Evolutionary conservation across 441 rosid species (phyloP).

Genomic region (Daphne laureola): DNA sequence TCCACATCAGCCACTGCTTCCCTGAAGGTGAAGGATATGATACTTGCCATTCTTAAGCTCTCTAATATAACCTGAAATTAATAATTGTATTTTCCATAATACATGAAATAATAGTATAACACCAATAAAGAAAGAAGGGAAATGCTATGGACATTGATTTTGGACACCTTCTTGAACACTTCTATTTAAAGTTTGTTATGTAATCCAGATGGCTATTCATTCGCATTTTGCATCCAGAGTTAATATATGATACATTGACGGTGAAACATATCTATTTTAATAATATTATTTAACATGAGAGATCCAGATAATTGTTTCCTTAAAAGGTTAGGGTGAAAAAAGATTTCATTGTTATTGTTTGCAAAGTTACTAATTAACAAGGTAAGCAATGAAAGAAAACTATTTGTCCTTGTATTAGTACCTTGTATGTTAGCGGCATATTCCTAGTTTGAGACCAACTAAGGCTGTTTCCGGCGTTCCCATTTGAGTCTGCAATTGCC

Average conservation of each 20-base stretch:
- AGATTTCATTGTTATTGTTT: neutral
- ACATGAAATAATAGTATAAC: neutral
- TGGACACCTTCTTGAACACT: too few relatives aligned
- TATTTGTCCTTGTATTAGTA: too few relatives aligned
- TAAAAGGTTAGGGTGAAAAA: too few relatives aligned
- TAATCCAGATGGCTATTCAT: too few relatives aligned
- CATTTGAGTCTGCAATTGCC: conserved; percentile 26
- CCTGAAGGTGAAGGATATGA: conserved; percentile 67
- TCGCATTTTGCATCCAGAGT: too few relatives aligned
- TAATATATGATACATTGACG: too few relatives aligned
- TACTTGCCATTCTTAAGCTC: conserved; percentile 66
- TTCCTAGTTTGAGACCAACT: conserved; percentile 56
- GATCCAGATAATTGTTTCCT: too few relatives aligned
- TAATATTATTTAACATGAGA: too few relatives aligned
- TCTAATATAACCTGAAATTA: conserved; percentile 46
- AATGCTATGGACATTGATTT: too few relatives aligned
- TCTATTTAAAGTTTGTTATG: too few relatives aligned
- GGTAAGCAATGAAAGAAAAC: too few relatives aligned
- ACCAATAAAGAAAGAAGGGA: neutral
- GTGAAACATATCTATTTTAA: too few relatives aligned
- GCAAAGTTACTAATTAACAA: neutral
- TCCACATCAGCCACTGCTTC: conserved; percentile 71
- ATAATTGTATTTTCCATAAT: conserved; percentile 1
- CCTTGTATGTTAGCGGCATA: conserved; percentile 51
- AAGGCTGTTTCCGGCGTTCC: conserved; percentile 22